Evolutionary conservation across 495 filamentous ascomycete species (phyloP).

Genomic region (Penicillium bialowiezense): DNA sequence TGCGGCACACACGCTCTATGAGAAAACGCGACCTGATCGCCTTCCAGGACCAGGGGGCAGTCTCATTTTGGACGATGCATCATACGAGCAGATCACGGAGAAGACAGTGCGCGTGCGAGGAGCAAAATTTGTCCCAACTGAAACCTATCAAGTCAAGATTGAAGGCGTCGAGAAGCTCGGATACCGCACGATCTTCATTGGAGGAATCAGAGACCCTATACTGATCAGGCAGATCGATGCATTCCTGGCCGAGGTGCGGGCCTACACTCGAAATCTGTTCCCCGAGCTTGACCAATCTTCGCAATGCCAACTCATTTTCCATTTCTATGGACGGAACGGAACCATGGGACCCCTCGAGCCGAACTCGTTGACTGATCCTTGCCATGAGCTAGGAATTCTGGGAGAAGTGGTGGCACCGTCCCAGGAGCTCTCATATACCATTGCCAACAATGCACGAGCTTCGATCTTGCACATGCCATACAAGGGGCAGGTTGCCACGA

Average conservation of each 20-base stretch:
- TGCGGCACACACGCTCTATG: constrained; percentile 50
- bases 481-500: constrained; percentile 39
- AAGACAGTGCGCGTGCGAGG: constrained; percentile 38
- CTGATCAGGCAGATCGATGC: constrained; percentile 37
- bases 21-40: constrained; percentile 47
- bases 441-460: constrained; percentile 35
- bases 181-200: constrained; percentile 45
- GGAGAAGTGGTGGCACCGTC: constrained; percentile 40
- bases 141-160: constrained; percentile 42
- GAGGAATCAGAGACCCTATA: constrained; percentile 45
- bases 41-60: constrained; percentile 46
- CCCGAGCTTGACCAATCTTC: constrained; percentile 10
- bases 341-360: constrained; percentile 15
- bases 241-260: constrained; percentile 26
- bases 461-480: constrained; percentile 43
- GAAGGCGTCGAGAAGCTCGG: constrained; percentile 40
- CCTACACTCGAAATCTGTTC: constrained; percentile 24
- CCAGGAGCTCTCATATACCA: constrained; percentile 37
- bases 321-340: constrained; percentile 38
- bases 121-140: constrained; percentile 29
- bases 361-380: background rate
- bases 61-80: constrained; percentile 34
- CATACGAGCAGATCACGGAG: constrained; percentile 39
- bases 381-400: constrained; percentile 36
- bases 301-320: constrained; percentile 34